Evolutionary conservation across 495 filamentous ascomycete genomes (phyloP), one percentile per base, ranked within the genome.

Genomic region (Podospora didyma): DNA sequence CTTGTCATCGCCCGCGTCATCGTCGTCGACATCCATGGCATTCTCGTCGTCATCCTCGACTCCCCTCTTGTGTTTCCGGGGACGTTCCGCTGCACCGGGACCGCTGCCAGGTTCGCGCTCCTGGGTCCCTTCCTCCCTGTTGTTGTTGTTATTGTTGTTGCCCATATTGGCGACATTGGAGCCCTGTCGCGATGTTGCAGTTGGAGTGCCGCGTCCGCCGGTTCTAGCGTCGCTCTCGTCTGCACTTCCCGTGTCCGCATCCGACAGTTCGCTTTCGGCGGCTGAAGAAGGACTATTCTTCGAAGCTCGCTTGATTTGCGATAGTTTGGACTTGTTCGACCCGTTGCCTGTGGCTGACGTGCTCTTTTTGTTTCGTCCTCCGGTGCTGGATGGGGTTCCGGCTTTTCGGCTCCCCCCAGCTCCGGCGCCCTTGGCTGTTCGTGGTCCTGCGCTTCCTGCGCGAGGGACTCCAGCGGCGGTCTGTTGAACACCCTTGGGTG

Each of bases 1-100:
- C 64, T 84, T 85, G 46, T 90, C 86, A 73, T 97, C 93, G 52
- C 89, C 87, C 46, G 86, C 90, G 31, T 93, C 90, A 42, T 95
- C 93, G 46, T 92, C 90, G 31, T 89, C 89, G 1, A 86, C 81
- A 11, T 88, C 89, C 35, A 71, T 75, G 17, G 84, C 84, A 34
- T 85, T 76, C 54, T 88, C 85, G 22, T 79, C 82, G 50, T 82
- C 83, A 53, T 58, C 37, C 56, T 56, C 48, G 26, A 60, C 58
- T 45, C 56, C 56, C 37, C 47, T 26, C 47, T 11, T 16, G 20
- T 21, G n/a, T 21, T 16, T 34, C 35, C 24, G 21, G 26, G 31
- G 24, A 31, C 37, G 16, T 19, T 44, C 50, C 14, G 5, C 5
- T 42, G 26, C 14, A 24, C 20, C 34, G 3, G 37, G 42, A 28